Evolutionary conservation across 2,329 filamentous ascomycete genomes (phyloP).

Genomic region (Parascedosporium putredinis): DNA sequence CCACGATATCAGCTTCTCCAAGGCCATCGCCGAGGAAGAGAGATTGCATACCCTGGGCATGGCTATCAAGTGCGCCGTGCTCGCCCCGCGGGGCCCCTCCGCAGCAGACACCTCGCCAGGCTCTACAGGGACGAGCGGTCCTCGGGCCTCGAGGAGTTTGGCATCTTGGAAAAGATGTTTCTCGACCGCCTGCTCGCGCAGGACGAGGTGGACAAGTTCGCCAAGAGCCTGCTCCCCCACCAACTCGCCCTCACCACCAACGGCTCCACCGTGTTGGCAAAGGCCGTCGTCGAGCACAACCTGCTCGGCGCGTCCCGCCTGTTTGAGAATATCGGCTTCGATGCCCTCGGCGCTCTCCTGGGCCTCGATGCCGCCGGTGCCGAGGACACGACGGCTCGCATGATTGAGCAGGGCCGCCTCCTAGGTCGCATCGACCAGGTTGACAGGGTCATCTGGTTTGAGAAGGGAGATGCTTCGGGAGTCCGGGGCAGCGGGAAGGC

Average conservation of each 20-base stretch:
- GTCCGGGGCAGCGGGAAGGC: slow-evolving; percentile 58
- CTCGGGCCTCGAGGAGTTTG: slow-evolving; percentile 63
- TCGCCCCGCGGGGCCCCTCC: slow-evolving; percentile 84
- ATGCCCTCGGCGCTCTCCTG: slow-evolving; percentile 65
- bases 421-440: slow-evolving; percentile 92
- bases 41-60: slow-evolving; percentile 74
- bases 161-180: slow-evolving; percentile 96
- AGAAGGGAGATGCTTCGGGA: slow-evolving; percentile 59
- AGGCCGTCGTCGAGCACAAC: slow-evolving; percentile 94
- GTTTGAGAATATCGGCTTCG: slow-evolving; percentile 68
- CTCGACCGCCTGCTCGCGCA: slow-evolving; percentile 73
- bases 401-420: slow-evolving; percentile 91
- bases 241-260: slow-evolving; percentile 85
- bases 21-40: slow-evolving; percentile 75
- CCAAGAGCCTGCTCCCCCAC: slow-evolving; percentile 68
- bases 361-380: slow-evolving; percentile 71
- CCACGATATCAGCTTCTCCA: slow-evolving; percentile 71
- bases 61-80: slow-evolving; percentile 83
- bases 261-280: slow-evolving; percentile 84
- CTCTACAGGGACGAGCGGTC: slow-evolving; percentile 91
- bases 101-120: slow-evolving; percentile 68
- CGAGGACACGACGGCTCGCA: slow-evolving; percentile 82
- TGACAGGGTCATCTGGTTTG: slow-evolving; percentile 78
- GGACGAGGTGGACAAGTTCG: slow-evolving; percentile 79
- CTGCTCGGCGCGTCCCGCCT: slow-evolving; percentile 73